phyloP scores from a whole-genome alignment of 495 filamentous ascomycete genomes.

The Xylaria grammica region DNA sequence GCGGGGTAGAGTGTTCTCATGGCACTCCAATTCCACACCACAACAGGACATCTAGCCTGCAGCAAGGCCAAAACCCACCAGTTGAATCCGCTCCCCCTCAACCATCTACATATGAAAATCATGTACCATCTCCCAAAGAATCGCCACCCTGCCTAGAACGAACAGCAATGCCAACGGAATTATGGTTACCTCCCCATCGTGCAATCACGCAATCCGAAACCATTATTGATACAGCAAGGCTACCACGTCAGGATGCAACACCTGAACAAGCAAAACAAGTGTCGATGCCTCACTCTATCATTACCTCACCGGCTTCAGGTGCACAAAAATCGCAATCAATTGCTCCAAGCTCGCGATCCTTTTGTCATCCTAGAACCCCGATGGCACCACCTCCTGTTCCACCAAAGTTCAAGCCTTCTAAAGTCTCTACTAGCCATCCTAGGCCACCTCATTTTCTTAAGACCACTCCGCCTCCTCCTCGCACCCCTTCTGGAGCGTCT shows the following conservation, averaged over 20 bases:
- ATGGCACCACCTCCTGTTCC: constrained; percentile 31
- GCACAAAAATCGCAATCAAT: not conserved
- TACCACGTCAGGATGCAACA: not conserved
- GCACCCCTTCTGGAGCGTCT: not conserved
- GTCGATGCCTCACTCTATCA: not conserved
- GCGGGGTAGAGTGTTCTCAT: not conserved
- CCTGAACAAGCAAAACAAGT: constrained; percentile 11
- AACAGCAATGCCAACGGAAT: not conserved
- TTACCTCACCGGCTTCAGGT: not conserved
- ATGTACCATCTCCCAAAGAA: not conserved
- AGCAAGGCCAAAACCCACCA: not conserved
- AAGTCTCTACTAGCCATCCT: constrained; percentile 1
- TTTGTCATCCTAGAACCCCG: constrained; percentile 24
- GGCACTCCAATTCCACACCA: not conserved
- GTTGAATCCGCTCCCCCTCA: not conserved
- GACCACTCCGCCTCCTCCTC: constrained; percentile 15
- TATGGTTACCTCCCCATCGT: constrained; percentile 20
- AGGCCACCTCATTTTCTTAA: constrained; percentile 30
- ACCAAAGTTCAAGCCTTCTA: constrained; percentile 29
- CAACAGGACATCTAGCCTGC: not conserved
- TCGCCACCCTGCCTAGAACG: not conserved
- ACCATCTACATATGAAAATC: not conserved
- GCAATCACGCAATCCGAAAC: constrained; percentile 8
- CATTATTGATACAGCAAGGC: constrained; percentile 3
- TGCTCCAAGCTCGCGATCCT: constrained; percentile 18